Base-by-base conservation (phyloP, 2,329 filamentous ascomycete species). In the Hortaea werneckii region DNA sequence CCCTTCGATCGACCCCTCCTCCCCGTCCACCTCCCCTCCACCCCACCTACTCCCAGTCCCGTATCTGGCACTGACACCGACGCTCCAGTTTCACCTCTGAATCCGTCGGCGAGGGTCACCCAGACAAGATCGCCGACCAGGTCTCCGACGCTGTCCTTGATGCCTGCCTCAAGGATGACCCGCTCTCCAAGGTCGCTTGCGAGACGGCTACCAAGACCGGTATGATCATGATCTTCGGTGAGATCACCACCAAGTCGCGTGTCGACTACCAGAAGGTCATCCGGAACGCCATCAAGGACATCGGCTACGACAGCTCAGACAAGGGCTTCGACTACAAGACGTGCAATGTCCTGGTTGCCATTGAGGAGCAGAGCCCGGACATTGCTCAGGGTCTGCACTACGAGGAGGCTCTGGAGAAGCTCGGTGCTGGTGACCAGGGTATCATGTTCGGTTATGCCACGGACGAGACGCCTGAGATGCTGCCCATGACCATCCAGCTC, bases 281-380 rank as follows among this genome's bases (percentile, higher is more conserved):
- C 70, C 90, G 92, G 70, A 73, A 82, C 55, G 81, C 89, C 67
- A 88, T 98, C 80, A 90, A 95, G 81, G 90, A 94, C 67, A 98
- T 98, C 66, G 92, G 92, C 63, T 98, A 96, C 74, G 92, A 98
- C 74, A 80, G 85, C 72, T 96, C 92, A 46, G 77, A 79, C 63
- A 98, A 98, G 83, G 92, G 92, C 54, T 98, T 98, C 74, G 92
- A 98, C 77, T 95, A 95, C 87, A 96, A 96, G 84, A 98, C 92
- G 60, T 90, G 85, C 78, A 96, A 95, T 77, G 80, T 98, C 65
- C 82, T 96, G 61, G 89, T 96, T 63, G 92, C 90, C 73, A 95
- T 98, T 71, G 92, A 98, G 83, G 82, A 98, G 76, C 92, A 98
- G 76, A 96, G 90, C 50, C 86, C 90, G 64, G 92, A 98, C 72